Evolutionary conservation across 1,139 yeast genomes (phyloP), one percentile per base, ranked within the genome.

Genomic region (Arxiozyma heterogenica): DNA sequence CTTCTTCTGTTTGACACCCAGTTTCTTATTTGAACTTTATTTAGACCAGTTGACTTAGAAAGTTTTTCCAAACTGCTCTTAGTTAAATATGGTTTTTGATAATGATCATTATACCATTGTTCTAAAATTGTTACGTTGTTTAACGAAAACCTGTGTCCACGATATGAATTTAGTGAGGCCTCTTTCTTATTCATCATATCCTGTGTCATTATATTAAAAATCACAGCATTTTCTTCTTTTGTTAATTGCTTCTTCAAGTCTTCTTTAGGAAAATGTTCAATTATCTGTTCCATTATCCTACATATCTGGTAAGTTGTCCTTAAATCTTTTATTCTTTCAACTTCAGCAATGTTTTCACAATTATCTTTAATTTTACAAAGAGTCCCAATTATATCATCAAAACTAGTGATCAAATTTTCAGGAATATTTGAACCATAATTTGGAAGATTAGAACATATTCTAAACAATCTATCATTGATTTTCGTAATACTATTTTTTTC

Each of bases 1-100:
- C 67, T 57, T 49, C 67, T 57, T 56, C 63, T 59, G 49, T 63
- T 63, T 22, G 65, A 57, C 23, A 61, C 57, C 67, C 67, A 61
- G 52, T 63, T 63, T 54, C 61, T 63, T 41, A 62, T 54, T 48
- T 63, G 65, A 34, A 54, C 50, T 38, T 53, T 54, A 18, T 62
- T 56, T n/a, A 63, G 54, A 18, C 47, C 41, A 34, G 66, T 63
- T 22, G 55, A 53, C 7, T 44, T 47, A 41, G 50, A 50, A 21
- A 63, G 51, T 9, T 15, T 15, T 30, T 50, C 51, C 11, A 59
- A 48, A 53, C 58, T 54, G 27, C 47, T 51, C 27, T 55, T 54
- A 44, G 57, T 56, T 47, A 61, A 55, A 51, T 63, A 63, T 48
- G 66, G 67, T 42, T 56, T 55, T 22, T 55, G 49, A 22, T 51